Conservation (phyloP, 2,329 filamentous ascomycete species). For the Fusarium euwallaceae region DNA sequence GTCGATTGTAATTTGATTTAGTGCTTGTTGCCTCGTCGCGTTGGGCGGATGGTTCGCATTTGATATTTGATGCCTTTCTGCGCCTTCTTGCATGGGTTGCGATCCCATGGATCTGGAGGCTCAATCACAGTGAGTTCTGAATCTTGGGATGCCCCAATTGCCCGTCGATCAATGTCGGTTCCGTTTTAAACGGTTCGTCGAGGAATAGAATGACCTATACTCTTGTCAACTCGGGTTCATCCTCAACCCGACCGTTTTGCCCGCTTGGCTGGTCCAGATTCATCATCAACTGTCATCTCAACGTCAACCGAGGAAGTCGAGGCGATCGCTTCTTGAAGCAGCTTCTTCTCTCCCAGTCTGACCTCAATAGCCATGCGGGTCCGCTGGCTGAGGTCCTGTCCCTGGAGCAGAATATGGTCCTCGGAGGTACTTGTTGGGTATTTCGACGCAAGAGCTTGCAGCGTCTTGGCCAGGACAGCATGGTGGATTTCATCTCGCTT, state of each 20-base stretch:
- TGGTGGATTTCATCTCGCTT: constrained; percentile 62
- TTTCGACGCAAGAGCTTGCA: constrained; percentile 55
- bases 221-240: neutral
- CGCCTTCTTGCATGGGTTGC: constrained; percentile 36
- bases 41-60: constrained; percentile 33
- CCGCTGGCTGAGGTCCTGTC: constrained; percentile 50
- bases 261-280: constrained; percentile 48
- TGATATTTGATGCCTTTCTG: constrained; percentile 27
- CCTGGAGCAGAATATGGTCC: constrained; percentile 55
- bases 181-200: neutral
- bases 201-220: neutral
- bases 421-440: constrained; percentile 59
- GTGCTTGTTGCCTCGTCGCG: constrained; percentile 31
- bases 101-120: constrained; percentile 10
- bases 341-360: constrained; percentile 78
- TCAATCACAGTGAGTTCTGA: neutral
- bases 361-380: constrained; percentile 74
- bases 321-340: constrained; percentile 68
- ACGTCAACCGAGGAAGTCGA: constrained; percentile 47
- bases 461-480: constrained; percentile 54
- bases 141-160: neutral
- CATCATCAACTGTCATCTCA: constrained; percentile 45
- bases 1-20: constrained; percentile 27
- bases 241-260: constrained; percentile 43
- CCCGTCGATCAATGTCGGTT: neutral